phyloP scores from a whole-genome alignment of 2,329 filamentous ascomycete genomes.

The Epichloe baconii region DNA sequence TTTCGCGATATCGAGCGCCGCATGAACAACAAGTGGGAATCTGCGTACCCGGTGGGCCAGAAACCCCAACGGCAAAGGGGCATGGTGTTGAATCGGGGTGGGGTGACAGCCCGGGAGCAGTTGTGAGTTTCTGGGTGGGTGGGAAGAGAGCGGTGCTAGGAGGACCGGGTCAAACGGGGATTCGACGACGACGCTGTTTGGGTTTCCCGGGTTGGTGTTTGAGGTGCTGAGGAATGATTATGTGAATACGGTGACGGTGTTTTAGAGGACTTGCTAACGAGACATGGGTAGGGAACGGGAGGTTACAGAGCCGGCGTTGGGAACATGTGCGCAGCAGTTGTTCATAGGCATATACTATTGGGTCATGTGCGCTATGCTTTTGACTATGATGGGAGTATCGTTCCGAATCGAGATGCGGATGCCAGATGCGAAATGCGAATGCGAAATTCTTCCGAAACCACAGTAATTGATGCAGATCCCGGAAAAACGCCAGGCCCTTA shows the following conservation, averaged over 20 bases:
- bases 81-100: conserved; percentile 87
- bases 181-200: conserved; percentile 71
- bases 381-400: no score
- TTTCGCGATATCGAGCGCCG: conserved; percentile 60
- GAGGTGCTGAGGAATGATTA: conserved; percentile 89
- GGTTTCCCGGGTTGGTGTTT: conserved; percentile 87
- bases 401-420: no score
- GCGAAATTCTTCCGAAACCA: no score
- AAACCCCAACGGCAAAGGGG: conserved; percentile 42
- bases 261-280: conserved; percentile 33
- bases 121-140: conserved; percentile 71
- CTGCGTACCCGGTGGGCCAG: conserved; percentile 44
- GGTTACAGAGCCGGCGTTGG: no score
- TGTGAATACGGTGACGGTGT: conserved; percentile 81
- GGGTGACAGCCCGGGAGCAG: conserved; percentile 84
- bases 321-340: no score
- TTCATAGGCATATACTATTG: no score
- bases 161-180: conserved; percentile 42
- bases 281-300: not conserved
- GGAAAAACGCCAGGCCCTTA: no score
- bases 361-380: no score
- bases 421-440: no score
- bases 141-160: conserved; percentile 59
- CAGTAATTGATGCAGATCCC: no score
- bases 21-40: conserved; percentile 58